A percentile compares a stretch with the other conserved stretches of the same genome.
Conservation (phyloP, 495 filamentous ascomycete genomes). For the Xylaria cubensis region DNA sequence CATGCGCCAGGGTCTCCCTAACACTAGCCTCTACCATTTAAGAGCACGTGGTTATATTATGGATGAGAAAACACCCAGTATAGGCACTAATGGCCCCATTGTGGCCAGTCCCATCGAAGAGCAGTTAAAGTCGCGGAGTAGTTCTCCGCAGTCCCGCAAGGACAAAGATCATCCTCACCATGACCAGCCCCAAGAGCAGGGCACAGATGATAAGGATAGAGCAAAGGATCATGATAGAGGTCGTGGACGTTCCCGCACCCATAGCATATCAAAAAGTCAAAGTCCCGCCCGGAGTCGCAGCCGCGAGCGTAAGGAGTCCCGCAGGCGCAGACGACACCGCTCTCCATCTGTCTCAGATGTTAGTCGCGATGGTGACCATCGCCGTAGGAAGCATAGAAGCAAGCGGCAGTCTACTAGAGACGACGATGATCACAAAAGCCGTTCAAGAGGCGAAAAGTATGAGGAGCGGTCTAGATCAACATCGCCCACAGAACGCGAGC, state of each 20-base stretch:
- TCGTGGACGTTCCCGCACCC: constrained; percentile 36
- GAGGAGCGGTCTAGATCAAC: constrained; percentile 58
- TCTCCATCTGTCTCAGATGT: constrained; percentile 58
- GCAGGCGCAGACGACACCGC: constrained; percentile 63
- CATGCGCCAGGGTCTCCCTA: constrained; percentile 84
- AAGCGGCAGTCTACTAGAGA: constrained; percentile 49
- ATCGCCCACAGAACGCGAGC: constrained; percentile 56
- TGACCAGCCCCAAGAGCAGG: constrained; percentile 43
- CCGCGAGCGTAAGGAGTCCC: constrained; percentile 59
- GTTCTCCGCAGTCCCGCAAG: constrained; percentile 43
- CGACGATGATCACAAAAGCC: constrained; percentile 46
- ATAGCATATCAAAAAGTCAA: constrained; percentile 36
- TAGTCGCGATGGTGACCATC: constrained; percentile 58
- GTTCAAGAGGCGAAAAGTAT: constrained; percentile 45
- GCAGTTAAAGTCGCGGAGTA: constrained; percentile 48
- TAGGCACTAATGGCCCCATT: constrained; percentile 41
- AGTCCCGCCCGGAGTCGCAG: constrained; percentile 41
- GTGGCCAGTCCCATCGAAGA: constrained; percentile 44
- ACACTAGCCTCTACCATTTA: constrained; percentile 67
- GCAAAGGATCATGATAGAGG: constrained; percentile 38
- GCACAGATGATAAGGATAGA: constrained; percentile 38
- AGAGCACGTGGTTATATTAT: constrained; percentile 56
- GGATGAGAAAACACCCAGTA: constrained; percentile 46
- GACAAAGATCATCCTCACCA: constrained; percentile 42
- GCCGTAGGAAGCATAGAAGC: constrained; percentile 56